A percentile compares a stretch with the other conserved stretches of the same genome.
phyloP scores from a whole-genome alignment of 2,329 filamentous ascomycete genomes.

The Colletotrichum coccodes region DNA sequence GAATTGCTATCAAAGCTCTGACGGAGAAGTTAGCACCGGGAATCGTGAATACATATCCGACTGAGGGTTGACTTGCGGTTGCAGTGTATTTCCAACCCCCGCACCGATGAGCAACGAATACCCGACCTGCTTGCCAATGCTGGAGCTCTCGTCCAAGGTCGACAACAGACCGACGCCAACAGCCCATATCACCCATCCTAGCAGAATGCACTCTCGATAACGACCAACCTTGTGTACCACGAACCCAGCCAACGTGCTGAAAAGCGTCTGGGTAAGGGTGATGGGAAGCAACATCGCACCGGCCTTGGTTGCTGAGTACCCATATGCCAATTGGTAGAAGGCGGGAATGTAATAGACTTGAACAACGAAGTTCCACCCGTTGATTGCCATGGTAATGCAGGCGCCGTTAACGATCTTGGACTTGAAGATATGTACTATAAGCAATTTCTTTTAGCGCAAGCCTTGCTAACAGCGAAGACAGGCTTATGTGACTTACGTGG shows the following conservation, averaged over 20 bases:
- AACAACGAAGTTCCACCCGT: conserved; percentile 69
- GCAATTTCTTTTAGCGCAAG: conserved; percentile 29
- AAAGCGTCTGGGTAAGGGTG: conserved; percentile 55
- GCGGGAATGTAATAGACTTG: conserved; percentile 61
- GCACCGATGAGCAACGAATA: conserved; percentile 63
- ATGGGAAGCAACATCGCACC: conserved; percentile 54
- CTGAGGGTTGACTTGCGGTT: conserved; percentile 48
- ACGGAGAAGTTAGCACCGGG: conserved; percentile 3
- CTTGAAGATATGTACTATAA: conserved; percentile 62
- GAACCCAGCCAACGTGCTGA: conserved; percentile 61
- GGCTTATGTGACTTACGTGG: conserved; percentile 46
- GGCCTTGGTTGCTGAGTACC: conserved; percentile 52
- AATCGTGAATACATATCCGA: neutral
- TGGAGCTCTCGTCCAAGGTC: conserved; percentile 57
- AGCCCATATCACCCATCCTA: conserved; percentile 63
- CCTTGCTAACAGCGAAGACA: neutral
- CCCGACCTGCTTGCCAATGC: conserved; percentile 63
- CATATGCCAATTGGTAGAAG: conserved; percentile 58
- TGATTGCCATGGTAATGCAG: conserved; percentile 66
- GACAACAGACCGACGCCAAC: conserved; percentile 63
- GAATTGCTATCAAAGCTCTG: conserved; percentile 61
- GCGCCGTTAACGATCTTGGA: conserved; percentile 63
- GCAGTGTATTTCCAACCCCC: conserved; percentile 62
- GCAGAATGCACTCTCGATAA: conserved; percentile 63
- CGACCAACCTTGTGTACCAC: conserved; percentile 62